Base-by-base conservation (phyloP, 305 asterid genomes). In the Fraxinus baroniana region DNA sequence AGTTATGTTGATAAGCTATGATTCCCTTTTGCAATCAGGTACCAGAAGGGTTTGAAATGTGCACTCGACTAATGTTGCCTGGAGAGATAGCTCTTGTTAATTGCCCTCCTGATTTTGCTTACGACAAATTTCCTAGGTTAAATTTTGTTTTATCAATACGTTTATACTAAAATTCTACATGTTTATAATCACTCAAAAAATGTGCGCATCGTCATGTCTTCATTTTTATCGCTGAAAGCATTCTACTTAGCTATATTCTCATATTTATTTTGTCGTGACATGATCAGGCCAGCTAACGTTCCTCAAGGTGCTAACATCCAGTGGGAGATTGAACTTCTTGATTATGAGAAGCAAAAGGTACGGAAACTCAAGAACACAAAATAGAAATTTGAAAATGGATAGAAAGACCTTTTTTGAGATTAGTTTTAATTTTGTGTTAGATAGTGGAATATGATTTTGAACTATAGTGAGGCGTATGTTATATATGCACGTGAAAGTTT, bases 281-380 rank as follows among this genome's bases (percentile, higher is more conserved):
- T 83, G 39, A 78, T 84, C 86, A 94, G 99, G 89, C 98, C 97
- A 57, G 91, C 87, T 82, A 91, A 85, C 77, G 98, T 96, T 85
- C 98, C 98, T 75, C 81, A 87, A 87, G 97, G 98, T 78, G 93
- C 98, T 80, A 77, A 88, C 79, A 74, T 96, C 83, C 95, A 93
- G 76, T 96, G 98, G 98, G 99, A 94, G 89, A 94, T 96, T 76
- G 99, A 96, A 86, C 98, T 96, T 84, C 95, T 96, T 85, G 98
- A 93, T 86, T 96, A 94, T 85, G 97, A 94, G 87, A 92, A 87
- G 86, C 93, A 91, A 64, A 96, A 94, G 98, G 99, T 96, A 80
- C 37, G 85, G 7, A 64, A 82, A 82, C 46, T 52, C 68, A 44
- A 32, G 49, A 46, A 70, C 30, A 30, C 80, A 28, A 35, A 78